Base-by-base conservation (phyloP, 2,329 filamentous ascomycete genomes). In the Fusarium napiforme region DNA sequence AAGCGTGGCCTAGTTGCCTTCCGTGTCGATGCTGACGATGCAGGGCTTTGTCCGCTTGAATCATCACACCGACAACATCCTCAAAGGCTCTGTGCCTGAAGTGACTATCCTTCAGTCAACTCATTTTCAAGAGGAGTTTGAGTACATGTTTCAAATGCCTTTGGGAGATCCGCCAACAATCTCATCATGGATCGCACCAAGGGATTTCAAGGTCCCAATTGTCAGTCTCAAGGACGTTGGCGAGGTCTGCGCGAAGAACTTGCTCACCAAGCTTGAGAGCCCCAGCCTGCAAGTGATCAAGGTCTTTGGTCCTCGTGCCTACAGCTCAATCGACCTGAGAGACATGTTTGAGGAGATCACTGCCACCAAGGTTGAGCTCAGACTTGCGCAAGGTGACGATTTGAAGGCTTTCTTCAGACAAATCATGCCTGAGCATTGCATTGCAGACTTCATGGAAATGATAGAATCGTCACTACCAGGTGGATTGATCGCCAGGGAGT, bases 171-270 rank as follows among this genome's bases (percentile, higher is more conserved):
- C 72, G 3, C 75, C 75, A 0, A 60, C 59, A 7, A 67, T 82
- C 34, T 62, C 76, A 21, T 81, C 78, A 1, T 63, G 69, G 14
- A 55, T 80, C 23, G 73, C 73, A 1, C 80, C 79, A 1, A 45
- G 50, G 0, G 61, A 81, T 16, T 75, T 77, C 39, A 67, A 78
- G 39, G 67, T 81, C 4, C 79, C 80, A 9, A 80, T 81, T 75
- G 79, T 81, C 2, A 78, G 79, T 37, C 68, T 81, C 9, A 60
- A 50, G 34, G 81, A 82, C 21, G 65, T 82, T 14, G 78, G 76
- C 14, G 65, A 67, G 14, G 59, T 52, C 14, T 80, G 77, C 32
- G 76, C 76, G 8, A 60, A 67, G 19, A 55, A 67, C 2, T 71
- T 78, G 1, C 74, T 81, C 28, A 68, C 62, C 2, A 40, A 68